Evolutionary conservation across 164 flowering plant genomes (phyloP).

Genomic region (Vitis cinerea): DNA sequence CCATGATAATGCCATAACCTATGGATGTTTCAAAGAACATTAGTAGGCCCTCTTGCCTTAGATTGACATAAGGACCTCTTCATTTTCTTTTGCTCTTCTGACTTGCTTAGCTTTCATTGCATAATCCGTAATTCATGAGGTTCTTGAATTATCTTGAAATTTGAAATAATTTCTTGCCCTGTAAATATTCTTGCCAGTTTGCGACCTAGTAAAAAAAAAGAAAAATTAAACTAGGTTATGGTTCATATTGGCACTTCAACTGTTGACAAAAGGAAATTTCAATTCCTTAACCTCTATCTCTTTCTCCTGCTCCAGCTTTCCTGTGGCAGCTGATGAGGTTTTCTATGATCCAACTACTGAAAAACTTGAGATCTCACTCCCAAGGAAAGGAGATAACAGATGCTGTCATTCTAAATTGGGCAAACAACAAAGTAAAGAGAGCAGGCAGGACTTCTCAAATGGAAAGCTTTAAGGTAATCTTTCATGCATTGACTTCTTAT

Average conservation of each 20-base stretch:
- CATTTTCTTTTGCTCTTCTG: neutral
- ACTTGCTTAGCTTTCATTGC: neutral
- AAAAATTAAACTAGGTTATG: too few species aligned
- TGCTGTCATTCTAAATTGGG: conserved; percentile 60
- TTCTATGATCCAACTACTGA: conserved; percentile 63
- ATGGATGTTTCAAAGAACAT: neutral
- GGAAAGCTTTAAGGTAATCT: conserved; percentile 59
- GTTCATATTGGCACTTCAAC: too few species aligned
- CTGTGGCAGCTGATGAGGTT: conserved; percentile 74
- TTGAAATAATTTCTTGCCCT: neutral
- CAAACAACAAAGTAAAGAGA: conserved; percentile 53
- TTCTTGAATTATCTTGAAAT: too few species aligned
- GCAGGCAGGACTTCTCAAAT: conserved; percentile 46
- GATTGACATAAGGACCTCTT: neutral
- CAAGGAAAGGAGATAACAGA: conserved; percentile 66
- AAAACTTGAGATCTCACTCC: conserved; percentile 50
- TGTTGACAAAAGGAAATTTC: neutral
- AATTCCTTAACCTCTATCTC: neutral
- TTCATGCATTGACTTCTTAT: neutral
- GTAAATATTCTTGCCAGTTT: too few species aligned
- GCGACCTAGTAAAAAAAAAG: too few species aligned
- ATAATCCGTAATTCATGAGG: too few species aligned
- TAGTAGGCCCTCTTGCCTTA: neutral
- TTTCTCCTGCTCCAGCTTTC: conserved; percentile 34
- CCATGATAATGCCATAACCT: neutral